These are phyloP conservation scores for Trichaptum fuscoviolaceum DNA, from an alignment of 768 basidiomycete species.

Conservation along the genomic window DNA sequence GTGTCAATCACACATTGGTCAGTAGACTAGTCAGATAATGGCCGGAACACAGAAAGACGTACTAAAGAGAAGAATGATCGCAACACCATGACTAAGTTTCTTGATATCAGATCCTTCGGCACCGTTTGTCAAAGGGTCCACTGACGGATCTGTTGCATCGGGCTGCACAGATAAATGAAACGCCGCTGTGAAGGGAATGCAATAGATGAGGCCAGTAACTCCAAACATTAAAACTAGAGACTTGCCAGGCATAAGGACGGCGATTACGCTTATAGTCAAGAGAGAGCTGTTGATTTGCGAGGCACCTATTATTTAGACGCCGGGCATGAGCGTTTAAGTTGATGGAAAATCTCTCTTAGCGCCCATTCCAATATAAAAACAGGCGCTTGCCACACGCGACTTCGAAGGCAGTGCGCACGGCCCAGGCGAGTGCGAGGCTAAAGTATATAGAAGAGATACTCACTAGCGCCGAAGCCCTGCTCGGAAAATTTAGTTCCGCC, in stretches of 20 bases:
- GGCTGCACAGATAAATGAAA: constrained; percentile 57
- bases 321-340: neutral
- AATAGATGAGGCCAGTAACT: neutral
- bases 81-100: constrained; percentile 73
- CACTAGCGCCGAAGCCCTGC: constrained; percentile 73
- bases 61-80: constrained; percentile 77
- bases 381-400: neutral
- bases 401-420: neutral
- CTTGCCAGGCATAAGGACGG: constrained; percentile 55
- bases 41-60: constrained; percentile 18
- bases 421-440: neutral
- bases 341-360: constrained; percentile 14
- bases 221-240: neutral
- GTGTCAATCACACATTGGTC: neutral
- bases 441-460: constrained; percentile 25
- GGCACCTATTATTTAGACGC: constrained; percentile 39
- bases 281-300: constrained; percentile 73
- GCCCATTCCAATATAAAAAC: too few species aligned
- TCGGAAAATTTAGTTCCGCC: constrained; percentile 75
- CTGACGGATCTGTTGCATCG: constrained; percentile 8
- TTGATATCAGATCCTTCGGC: constrained; percentile 47
- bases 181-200: constrained; percentile 39
- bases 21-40: neutral
- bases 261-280: constrained; percentile 74
- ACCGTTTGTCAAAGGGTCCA: constrained; percentile 19